Evolutionary conservation across 768 basidiomycete genomes (phyloP).

Genomic region (Psilocybe sp.): DNA sequence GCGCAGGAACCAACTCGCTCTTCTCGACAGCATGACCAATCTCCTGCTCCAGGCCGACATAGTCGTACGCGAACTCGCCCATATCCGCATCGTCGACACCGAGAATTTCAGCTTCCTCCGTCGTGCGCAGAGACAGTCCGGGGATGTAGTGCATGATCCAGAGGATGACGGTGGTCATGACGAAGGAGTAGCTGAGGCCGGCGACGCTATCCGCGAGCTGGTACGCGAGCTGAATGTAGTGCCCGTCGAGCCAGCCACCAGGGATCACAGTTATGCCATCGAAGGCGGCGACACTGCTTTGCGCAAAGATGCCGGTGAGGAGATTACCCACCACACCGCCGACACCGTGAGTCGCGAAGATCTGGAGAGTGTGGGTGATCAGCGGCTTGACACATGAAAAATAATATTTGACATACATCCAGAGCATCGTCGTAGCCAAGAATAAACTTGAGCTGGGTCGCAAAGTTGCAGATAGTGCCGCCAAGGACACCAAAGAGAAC

Average conservation of each 20-base stretch:
- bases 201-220: conserved; percentile 77
- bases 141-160: conserved; percentile 90
- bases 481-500: conserved; percentile 84
- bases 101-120: conserved; percentile 66
- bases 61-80: conserved; percentile 89
- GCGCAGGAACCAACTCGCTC: no score
- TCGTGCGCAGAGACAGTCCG: conserved; percentile 67
- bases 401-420: conserved; percentile 47
- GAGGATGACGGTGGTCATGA: conserved; percentile 77
- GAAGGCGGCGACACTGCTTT: conserved; percentile 71
- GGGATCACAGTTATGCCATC: conserved; percentile 66
- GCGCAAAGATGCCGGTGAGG: conserved; percentile 87
- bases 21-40: conserved; percentile 34
- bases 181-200: conserved; percentile 69
- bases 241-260: conserved; percentile 88
- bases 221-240: conserved; percentile 80
- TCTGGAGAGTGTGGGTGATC: conserved; percentile 38
- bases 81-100: conserved; percentile 90
- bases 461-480: conserved; percentile 86
- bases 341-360: conserved; percentile 82
- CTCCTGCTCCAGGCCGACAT: conserved; percentile 71
- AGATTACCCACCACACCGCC: conserved; percentile 82
- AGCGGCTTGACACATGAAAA: not conserved
- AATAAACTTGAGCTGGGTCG: conserved; percentile 91
- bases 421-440: conserved; percentile 76